Base-by-base conservation (phyloP, 768 basidiomycete species). In the Lentinula raphanica region DNA sequence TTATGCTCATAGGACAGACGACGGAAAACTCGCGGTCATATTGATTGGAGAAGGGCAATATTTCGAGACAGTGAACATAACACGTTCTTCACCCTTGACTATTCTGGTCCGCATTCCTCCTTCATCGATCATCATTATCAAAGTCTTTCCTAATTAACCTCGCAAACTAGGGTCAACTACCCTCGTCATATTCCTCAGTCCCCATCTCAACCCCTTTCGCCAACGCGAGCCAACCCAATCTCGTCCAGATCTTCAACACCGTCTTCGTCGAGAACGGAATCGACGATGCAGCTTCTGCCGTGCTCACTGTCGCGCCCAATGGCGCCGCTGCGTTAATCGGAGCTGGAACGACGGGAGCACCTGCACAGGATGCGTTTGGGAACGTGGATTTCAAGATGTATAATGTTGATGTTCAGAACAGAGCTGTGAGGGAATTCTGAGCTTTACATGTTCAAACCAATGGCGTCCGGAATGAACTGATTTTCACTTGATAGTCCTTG, bases 341-440 rank as follows among this genome's bases (percentile, higher is more conserved):
- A 3, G 78, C 82, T 1, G 85, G 85, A 1, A 77, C 83, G 1
- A 80, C 76, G 6, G 84, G 84, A 1, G 84, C 83, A 0, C 83
- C 78, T 17, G 67, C 74, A 1, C 76, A 83, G 60, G 74, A 75
- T 3, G 65, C 72, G 11, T 83, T 82, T 54, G 86, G 86, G 0
- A 83, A 72, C 59, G 60, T 66, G 23, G 79, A 88, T 62, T 87
- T 87, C 70, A 84, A 73, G 62, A 81, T 77, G 8, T 86, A 87
- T 60, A 87, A 87, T 61, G 80, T 88, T 59, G 79, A 87, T 65
- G 83, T 86, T 58, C 76, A 84, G 56, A 88, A 87, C 61, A 74
- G 80, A 59, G 85, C 85, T n/a, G 85, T 86, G 60, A 58, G 80
- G 68, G 11, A 39, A 17, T 15, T 58, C 31, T 12, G n/a, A 36